phyloP scores from a whole-genome alignment of 371 early-diverging fungal genomes.

The Mortierella sp. region DNA sequence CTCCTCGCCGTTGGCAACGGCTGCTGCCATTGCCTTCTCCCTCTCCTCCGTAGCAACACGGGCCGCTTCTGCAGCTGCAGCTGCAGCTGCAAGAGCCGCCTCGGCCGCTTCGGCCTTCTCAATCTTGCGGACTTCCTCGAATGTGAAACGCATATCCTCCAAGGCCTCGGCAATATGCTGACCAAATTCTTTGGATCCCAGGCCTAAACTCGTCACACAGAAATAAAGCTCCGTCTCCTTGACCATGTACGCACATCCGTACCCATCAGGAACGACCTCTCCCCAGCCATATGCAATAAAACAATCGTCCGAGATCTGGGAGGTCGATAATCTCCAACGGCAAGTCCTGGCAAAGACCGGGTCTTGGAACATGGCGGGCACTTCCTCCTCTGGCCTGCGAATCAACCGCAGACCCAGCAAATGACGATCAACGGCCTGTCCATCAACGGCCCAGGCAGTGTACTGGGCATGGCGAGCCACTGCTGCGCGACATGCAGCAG shows the following conservation, averaged over 20 bases:
- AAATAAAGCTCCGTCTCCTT: constrained; percentile 86
- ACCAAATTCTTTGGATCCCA: constrained; percentile 70
- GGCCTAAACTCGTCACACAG: constrained; percentile 75
- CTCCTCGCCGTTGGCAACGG: not conserved
- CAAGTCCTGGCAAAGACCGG: constrained; percentile 83
- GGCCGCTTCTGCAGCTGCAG: constrained; percentile 24
- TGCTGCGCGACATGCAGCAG: constrained; percentile 77
- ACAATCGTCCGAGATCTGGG: constrained; percentile 91
- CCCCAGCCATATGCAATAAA: constrained; percentile 96
- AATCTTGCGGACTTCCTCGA: constrained; percentile 57
- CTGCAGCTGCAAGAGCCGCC: constrained; percentile 42
- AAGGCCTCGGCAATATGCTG: constrained; percentile 71
- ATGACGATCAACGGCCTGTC: constrained; percentile 93
- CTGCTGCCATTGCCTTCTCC: constrained; percentile 1
- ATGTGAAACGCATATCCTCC: constrained; percentile 77
- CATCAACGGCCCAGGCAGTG: constrained; percentile 87
- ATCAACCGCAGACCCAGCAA: constrained; percentile 74
- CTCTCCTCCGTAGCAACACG: not conserved
- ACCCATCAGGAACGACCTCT: constrained; percentile 93
- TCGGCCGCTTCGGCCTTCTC: constrained; percentile 54
- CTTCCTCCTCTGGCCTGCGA: constrained; percentile 74
- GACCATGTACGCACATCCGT: constrained; percentile 94
- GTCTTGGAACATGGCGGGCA: constrained; percentile 87
- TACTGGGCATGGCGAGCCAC: constrained; percentile 84
- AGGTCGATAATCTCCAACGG: constrained; percentile 94